Base-by-base conservation (phyloP, 2,329 filamentous ascomycete genomes). In the Kalaharituber pfeilii region DNA sequence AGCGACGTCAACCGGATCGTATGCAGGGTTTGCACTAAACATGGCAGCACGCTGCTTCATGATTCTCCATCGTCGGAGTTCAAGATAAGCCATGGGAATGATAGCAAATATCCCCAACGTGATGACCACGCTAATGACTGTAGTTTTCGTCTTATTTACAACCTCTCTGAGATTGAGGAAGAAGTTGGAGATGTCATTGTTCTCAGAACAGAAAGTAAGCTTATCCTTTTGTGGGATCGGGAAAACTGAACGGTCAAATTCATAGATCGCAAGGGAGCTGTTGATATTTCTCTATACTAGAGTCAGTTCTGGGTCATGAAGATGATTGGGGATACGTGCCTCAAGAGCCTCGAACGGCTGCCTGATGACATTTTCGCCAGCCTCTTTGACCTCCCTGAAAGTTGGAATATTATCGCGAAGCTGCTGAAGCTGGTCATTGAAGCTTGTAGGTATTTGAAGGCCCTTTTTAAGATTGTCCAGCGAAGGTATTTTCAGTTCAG, bases 121-220 rank as follows among this genome's bases (percentile, higher is more conserved):
- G 49, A 82, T 70, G 33, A 96, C 73, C 15, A 87, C 75, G n/a
- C 76, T 80, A 52, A 94, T 76, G 65, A 93, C 87, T 49, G 82
- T 77, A 57, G 80, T 84, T 64, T 80, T 79, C 49, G 84, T 84
- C 20, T 76, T 75, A 53, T 74, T 70, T n/a, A 82, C 77, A 45
- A 86, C 73, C 25, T 77, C 69, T 51, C 79, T 78, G 1, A 96
- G 73, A 11, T 73, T 73, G 54, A 81, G 72, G 68, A 98, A 98
- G 72, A 96, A 96, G 59, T 80, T 74, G 65, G 81, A 79, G 68
- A 98, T 83, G 28, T 77, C 79, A 60, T 85, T 76, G 69, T 91
- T 86, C 65, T 86, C 79, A 42, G 86, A 86, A 72, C 91, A 98
- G 71, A 98, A 96, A 0, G 76, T 81, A 52, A 98, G 73, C 33